Evolutionary conservation across 108 stramenopile genomes (phyloP), one percentile per base, ranked within the genome.

Genomic region (Stephanodiscus triporus): DNA sequence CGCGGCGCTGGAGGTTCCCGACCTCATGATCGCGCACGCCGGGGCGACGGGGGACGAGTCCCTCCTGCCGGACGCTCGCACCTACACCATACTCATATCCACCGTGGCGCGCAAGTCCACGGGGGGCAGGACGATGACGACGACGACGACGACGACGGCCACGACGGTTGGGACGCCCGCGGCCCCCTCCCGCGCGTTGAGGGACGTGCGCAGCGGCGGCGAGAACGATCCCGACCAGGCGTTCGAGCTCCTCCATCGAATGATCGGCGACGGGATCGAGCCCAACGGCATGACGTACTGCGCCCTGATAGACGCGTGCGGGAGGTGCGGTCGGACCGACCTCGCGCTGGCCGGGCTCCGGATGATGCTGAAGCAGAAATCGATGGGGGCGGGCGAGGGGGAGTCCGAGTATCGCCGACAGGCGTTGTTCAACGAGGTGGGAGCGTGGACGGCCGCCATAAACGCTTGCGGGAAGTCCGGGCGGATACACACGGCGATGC

Each of bases 381-480:
- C 68, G 37, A 70, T 68, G 51, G 72, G 77, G 37, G 75, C 73
- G 34, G 45, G 54, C 17, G 57, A 38, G 20, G 37, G 42, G 26
- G 63, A 16, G 30, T 58, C 55, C 66, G 61, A 27, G 30, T 55
- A 74, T 63, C 51, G 26, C 37, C 47, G 45, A 48, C 66, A 77
- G 45, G 47, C 80, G 2, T 40, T 89, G 3, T 67, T 73, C 24
- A 80, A 77, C 43, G 93, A 89, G 61, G 92, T 92, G 7, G 95
- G 92, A 34, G 94, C 94, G 14, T 95, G 94, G 94, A 96, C 92
- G 16, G 90, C 95, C 49, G 91, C 95, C 7, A 96, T 96, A 42
- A 83, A 93, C 75, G 95, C 95, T 9, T 92, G 90, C 81, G 95
- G 92, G 8, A 94, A 93, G 78, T 68, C 85, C 4, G 92, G 90